Percentiles rank a stretch among this genome's conserved stretches.
These are phyloP conservation scores for Candida glucosophila DNA, from an alignment of 1,139 yeast genomes.

Conservation along the genomic window DNA sequence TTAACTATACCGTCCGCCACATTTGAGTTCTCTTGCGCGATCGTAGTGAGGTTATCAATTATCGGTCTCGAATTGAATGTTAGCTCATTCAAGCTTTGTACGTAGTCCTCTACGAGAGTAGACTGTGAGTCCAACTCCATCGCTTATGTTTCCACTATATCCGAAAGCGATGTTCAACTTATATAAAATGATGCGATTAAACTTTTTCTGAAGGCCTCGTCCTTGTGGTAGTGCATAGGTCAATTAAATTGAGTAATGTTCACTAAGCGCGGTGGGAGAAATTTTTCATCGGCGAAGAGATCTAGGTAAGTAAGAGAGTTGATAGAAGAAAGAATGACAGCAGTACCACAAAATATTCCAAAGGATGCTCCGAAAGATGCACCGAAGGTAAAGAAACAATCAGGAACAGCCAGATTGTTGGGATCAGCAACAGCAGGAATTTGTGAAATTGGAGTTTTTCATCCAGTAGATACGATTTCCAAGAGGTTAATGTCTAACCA, in stretches of 20 bases:
- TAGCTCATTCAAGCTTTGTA: conserved; percentile 59
- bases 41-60: conserved; percentile 73
- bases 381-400: conserved; percentile 72
- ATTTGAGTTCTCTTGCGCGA: conserved; percentile 76
- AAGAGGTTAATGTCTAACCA: conserved; percentile 96
- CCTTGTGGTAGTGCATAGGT: too few relatives aligned
- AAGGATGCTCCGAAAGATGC: too few relatives aligned
- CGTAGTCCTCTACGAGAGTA: conserved; percentile 43
- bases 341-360: too few relatives aligned
- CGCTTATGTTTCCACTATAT: too few relatives aligned
- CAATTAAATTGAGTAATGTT: too few relatives aligned
- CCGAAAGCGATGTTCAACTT: too few relatives aligned
- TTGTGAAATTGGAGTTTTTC: conserved; percentile 93
- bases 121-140: conserved; percentile 5
- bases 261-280: too few relatives aligned
- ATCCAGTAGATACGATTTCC: conserved; percentile 97
- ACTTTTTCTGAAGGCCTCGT: too few relatives aligned
- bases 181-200: too few relatives aligned
- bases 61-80: conserved; percentile 88
- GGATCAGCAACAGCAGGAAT: conserved; percentile 99
- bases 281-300: too few relatives aligned
- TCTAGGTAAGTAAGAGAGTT: too few relatives aligned
- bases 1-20: conserved; percentile 72
- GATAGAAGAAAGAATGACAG: too few relatives aligned
- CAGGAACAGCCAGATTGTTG: conserved; percentile 81